Conservation (phyloP, 768 basidiomycete genomes). For the Agaricus sinodeliciosus region DNA sequence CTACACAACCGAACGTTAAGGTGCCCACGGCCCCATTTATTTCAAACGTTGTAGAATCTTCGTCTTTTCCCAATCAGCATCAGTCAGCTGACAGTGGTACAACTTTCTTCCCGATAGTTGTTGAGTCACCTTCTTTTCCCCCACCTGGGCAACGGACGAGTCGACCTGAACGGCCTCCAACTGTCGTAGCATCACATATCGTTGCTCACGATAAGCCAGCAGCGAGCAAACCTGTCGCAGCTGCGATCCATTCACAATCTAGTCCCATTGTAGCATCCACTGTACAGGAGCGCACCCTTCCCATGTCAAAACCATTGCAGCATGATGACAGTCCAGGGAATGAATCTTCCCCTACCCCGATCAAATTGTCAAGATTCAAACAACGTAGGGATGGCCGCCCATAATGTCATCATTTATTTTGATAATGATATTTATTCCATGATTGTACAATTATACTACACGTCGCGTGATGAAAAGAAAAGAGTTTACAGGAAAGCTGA, state of each 20-base stretch:
- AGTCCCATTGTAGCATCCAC: slow-evolving; percentile 1
- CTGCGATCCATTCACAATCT: neutral
- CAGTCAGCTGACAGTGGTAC: neutral
- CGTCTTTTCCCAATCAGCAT: slow-evolving; percentile 7
- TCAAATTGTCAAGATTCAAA: slow-evolving; percentile 25
- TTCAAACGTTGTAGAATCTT: slow-evolving; percentile 6
- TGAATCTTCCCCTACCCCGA: slow-evolving; percentile 8
- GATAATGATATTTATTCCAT: neutral
- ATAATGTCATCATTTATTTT: neutral
- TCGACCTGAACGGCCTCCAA: slow-evolving; percentile 17
- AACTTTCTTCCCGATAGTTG: slow-evolving; percentile 18
- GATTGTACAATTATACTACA: neutral
- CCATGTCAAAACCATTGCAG: neutral
- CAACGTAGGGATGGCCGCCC: slow-evolving; percentile 15
- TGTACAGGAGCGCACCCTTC: slow-evolving; percentile 9
- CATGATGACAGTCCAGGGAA: neutral
- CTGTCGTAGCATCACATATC: slow-evolving; percentile 10
- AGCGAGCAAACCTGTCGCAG: neutral
- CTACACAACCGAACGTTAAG: neutral
- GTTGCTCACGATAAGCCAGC: neutral
- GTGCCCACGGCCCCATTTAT: neutral
- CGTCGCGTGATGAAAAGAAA: neutral
- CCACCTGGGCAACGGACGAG: slow-evolving; percentile 11
- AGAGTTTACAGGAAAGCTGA: neutral
- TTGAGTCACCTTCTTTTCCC: slow-evolving; percentile 35